These are phyloP conservation scores for Bipolaris sorokiniana DNA, from an alignment of 2,329 filamentous ascomycete species.

Conservation along the genomic window DNA sequence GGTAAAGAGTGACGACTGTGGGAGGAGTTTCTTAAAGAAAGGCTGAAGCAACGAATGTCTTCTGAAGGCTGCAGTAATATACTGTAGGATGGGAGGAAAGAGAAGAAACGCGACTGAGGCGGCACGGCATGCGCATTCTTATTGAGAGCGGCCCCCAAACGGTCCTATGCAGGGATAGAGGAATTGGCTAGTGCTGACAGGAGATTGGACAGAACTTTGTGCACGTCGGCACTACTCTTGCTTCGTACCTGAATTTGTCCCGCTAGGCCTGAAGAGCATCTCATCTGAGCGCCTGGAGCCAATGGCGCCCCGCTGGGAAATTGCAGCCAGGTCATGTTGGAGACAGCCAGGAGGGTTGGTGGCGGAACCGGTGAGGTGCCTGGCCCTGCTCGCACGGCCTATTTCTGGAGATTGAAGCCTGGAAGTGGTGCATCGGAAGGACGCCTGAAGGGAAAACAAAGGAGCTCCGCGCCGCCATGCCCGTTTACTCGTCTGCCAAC, in stretches of 20 bases:
- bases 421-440: constrained; percentile 2
- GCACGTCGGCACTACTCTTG: constrained; percentile 6
- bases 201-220: constrained; percentile 8
- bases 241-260: neutral
- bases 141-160: constrained; percentile 28
- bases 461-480: constrained; percentile 6
- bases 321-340: constrained; percentile 21
- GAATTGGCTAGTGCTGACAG: constrained; percentile 14
- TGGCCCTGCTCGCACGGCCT: constrained; percentile 11
- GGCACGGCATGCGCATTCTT: constrained; percentile 10
- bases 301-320: constrained; percentile 21
- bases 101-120: constrained; percentile 10
- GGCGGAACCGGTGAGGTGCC: constrained; percentile 16
- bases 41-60: constrained; percentile 38
- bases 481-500: neutral
- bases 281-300: constrained; percentile 4
- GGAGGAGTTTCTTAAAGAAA: constrained; percentile 28
- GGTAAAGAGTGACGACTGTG: constrained; percentile 29
- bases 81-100: constrained; percentile 17
- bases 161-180: constrained; percentile 8
- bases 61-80: constrained; percentile 18
- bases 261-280: constrained; percentile 9
- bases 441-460: constrained; percentile 12
- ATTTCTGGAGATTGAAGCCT: constrained; percentile 19
- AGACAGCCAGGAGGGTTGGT: constrained; percentile 21